phyloP scores from a whole-genome alignment of 495 filamentous ascomycete species.

The Pseudomonodictys pantanalensis region DNA sequence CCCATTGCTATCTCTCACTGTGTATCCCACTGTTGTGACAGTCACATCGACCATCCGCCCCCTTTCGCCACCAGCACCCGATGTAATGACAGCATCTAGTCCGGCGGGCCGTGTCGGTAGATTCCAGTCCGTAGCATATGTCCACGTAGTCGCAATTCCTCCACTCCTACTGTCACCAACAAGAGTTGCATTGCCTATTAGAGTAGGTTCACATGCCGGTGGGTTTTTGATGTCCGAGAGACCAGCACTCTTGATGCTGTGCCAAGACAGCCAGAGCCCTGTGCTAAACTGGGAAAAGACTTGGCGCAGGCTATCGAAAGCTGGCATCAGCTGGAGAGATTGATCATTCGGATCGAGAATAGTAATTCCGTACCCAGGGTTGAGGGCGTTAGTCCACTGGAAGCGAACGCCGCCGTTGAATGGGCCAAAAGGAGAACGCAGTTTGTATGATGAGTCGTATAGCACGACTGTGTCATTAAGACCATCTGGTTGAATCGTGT shows the following conservation, averaged over 20 bases:
- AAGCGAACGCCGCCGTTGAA: neutral
- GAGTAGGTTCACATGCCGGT: neutral
- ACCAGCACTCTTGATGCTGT: neutral
- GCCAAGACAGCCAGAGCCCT: neutral
- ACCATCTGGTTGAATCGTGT: neutral
- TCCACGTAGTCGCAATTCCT: neutral
- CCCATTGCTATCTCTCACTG: neutral
- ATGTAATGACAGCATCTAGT: conserved; percentile 1
- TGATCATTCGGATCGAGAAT: neutral
- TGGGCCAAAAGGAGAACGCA: neutral
- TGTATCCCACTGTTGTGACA: neutral
- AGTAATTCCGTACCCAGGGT: neutral
- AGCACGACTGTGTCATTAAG: neutral
- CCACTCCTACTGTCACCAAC: neutral
- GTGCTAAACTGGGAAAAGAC: neutral
- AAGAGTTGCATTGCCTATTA: too few relatives aligned
- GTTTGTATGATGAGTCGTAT: neutral
- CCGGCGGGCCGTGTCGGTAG: neutral
- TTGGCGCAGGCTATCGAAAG: neutral
- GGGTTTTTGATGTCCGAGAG: neutral
- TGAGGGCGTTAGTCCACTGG: neutral
- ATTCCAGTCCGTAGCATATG: neutral
- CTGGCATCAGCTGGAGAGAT: neutral
- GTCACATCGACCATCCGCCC: conserved; percentile 5
- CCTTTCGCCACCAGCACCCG: neutral